Conservation (phyloP, 1,139 yeast species). For the Debaryomyces nepalensis region DNA sequence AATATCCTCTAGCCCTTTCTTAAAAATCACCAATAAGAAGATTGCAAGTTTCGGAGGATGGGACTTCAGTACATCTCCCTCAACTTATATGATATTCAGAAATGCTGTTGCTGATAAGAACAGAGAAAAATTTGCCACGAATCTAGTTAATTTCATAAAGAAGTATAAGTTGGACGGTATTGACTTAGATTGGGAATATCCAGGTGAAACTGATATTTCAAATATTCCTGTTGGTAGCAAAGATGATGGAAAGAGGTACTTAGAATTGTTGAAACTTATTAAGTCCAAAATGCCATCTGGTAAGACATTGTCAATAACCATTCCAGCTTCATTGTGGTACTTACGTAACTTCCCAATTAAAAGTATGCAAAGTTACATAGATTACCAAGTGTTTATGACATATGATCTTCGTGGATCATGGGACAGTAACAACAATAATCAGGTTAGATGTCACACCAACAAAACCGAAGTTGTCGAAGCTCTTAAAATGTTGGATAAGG, state of each 20-base stretch:
- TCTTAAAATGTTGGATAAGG: constrained; percentile 22
- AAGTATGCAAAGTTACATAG: constrained; percentile 21
- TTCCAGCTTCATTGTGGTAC: constrained; percentile 21
- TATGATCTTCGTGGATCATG: constrained; percentile 24
- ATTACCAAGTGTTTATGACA: constrained; percentile 24
- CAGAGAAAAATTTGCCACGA: constrained; percentile 21
- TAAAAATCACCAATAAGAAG: constrained; percentile 19
- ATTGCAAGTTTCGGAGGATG: constrained; percentile 23
- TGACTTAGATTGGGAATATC: constrained; percentile 30
- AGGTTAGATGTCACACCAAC: constrained; percentile 22
- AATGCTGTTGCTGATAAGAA: constrained; percentile 17
- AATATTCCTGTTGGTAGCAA: constrained; percentile 20
- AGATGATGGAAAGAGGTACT: constrained; percentile 19
- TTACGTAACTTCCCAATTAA: constrained; percentile 20
- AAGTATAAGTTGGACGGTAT: constrained; percentile 25
- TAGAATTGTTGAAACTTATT: constrained; percentile 18
- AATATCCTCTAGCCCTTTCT: constrained; percentile 14
- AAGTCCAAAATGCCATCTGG: constrained; percentile 19
- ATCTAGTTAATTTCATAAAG: constrained; percentile 19
- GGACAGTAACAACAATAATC: constrained; percentile 14
- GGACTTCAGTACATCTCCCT: constrained; percentile 19
- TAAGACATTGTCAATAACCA: constrained; percentile 27
- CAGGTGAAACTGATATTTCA: constrained; percentile 18
- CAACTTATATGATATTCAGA: constrained; percentile 19
- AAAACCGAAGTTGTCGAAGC: constrained; percentile 14